A percentile compares a stretch with the other conserved stretches of the same genome.
Evolutionary conservation across 2,329 filamentous ascomycete species (phyloP).

Genomic region (Torrubiellomyces zombiae): DNA sequence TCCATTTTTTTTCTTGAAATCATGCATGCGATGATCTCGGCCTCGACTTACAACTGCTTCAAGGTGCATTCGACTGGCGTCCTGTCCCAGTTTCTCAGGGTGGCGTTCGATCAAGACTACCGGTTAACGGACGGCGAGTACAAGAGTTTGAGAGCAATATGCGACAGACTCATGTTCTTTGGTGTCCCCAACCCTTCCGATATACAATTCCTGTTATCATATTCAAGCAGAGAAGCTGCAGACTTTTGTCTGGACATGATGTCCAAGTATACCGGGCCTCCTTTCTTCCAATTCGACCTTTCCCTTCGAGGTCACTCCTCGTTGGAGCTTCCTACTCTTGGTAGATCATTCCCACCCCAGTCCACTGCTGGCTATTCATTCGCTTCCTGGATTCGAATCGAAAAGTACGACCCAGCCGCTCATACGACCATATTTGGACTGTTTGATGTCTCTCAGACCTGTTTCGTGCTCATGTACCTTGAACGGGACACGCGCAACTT

Average conservation of each 20-base stretch:
- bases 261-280: conserved; percentile 56
- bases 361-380: conserved; percentile 78
- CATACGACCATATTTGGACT: conserved; percentile 95
- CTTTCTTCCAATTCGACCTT: conserved; percentile 87
- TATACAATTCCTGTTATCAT: conserved; percentile 54
- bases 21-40: conserved; percentile 37
- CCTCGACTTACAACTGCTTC: conserved; percentile 52
- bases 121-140: conserved; percentile 38
- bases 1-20: conserved; percentile 51
- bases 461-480: conserved; percentile 84
- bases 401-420: conserved; percentile 65
- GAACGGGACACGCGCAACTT: conserved; percentile 89
- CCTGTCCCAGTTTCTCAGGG: conserved; percentile 46
- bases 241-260: conserved; percentile 61
- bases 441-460: conserved; percentile 81
- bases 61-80: conserved; percentile 58
- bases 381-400: conserved; percentile 74
- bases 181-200: conserved; percentile 72
- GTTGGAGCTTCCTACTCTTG: conserved; percentile 75
- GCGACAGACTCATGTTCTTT: conserved; percentile 51
- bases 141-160: conserved; percentile 46
- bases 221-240: conserved; percentile 34
- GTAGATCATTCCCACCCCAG: conserved; percentile 67
- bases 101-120: conserved; percentile 38
- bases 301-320: conserved; percentile 78